Evolutionary conservation across 192 early-diverging fungal genomes (phyloP).

Genomic region (Backusella macrospora): DNA sequence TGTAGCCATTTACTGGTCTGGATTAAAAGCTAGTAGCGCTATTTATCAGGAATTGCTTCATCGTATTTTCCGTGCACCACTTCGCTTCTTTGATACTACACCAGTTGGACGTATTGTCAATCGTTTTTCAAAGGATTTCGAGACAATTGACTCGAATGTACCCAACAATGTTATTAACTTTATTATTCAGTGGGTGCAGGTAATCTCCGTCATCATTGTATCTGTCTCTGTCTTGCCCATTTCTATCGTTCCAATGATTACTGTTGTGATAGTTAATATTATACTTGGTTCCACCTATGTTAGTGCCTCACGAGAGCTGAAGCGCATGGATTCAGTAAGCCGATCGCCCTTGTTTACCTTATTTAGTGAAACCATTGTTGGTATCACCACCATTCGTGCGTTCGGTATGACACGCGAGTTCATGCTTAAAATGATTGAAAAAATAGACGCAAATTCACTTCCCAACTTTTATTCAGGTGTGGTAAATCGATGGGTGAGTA

Average conservation of each 20-base stretch:
- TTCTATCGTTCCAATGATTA: conserved; percentile 54
- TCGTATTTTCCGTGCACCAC: conserved; percentile 65
- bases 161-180: conserved; percentile 53
- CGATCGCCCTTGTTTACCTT: conserved; percentile 75
- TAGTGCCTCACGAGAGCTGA: conserved; percentile 73
- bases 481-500: conserved; percentile 83
- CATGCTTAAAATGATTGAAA: conserved; percentile 52
- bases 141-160: conserved; percentile 67
- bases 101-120: conserved; percentile 90
- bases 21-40: conserved; percentile 53
- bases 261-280: conserved; percentile 45
- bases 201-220: conserved; percentile 56
- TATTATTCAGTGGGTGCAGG: conserved; percentile 46
- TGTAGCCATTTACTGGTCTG: conserved; percentile 40
- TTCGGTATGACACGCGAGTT: conserved; percentile 71
- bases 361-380: conserved; percentile 74
- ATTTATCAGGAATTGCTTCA: conserved; percentile 61
- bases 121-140: conserved; percentile 87
- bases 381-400: conserved; percentile 85
- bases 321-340: conserved; percentile 79
- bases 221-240: conserved; percentile 63
- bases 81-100: conserved; percentile 86
- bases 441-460: conserved; percentile 61
- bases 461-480: conserved; percentile 80
- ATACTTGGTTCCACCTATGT: conserved; percentile 61